Conservation (phyloP, 345 rosid genomes). For the Salix udensis region DNA sequence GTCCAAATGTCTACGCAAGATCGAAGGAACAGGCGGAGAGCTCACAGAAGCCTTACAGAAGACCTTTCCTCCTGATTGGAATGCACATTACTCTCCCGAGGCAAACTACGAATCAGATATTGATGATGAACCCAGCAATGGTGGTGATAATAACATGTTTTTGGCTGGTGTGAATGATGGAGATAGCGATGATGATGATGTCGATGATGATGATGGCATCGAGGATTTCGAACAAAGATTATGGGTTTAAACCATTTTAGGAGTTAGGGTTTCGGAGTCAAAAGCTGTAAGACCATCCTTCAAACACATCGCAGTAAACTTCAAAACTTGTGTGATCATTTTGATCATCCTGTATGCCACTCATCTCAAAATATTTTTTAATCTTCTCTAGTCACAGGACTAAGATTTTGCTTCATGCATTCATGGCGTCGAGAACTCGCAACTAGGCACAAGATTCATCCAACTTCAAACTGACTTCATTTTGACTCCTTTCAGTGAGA, state of each 20-base stretch:
- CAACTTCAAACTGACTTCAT: too few species aligned
- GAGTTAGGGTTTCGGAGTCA: neutral
- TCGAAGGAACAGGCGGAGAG: slow-evolving; percentile 84
- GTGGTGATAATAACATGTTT: slow-evolving; percentile 6
- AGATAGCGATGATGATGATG: slow-evolving; percentile 19
- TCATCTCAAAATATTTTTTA: too few species aligned
- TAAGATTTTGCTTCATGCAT: too few species aligned
- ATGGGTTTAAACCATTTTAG: neutral
- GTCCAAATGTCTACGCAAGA: slow-evolving; percentile 76
- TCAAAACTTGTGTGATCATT: too few species aligned
- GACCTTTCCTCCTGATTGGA: slow-evolving; percentile 95
- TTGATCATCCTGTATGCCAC: too few species aligned
- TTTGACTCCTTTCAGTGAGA: too few species aligned
- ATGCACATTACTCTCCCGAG: slow-evolving; percentile 33
- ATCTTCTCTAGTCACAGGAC: too few species aligned
- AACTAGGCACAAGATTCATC: too few species aligned
- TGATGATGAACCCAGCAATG: slow-evolving; percentile 28
- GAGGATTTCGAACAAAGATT: slow-evolving; percentile 17
- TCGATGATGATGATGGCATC: slow-evolving; percentile 18
- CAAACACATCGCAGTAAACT: too few species aligned
- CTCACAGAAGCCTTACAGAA: slow-evolving; percentile 88
- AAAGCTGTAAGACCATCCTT: neutral
- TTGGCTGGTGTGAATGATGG: slow-evolving; percentile 11
- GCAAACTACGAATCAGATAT: slow-evolving; percentile 32
- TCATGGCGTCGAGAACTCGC: too few species aligned